These are phyloP conservation scores for Phytopythium oedochilum DNA, from an alignment of 352 stramenopile genomes.

Conservation along the genomic window DNA sequence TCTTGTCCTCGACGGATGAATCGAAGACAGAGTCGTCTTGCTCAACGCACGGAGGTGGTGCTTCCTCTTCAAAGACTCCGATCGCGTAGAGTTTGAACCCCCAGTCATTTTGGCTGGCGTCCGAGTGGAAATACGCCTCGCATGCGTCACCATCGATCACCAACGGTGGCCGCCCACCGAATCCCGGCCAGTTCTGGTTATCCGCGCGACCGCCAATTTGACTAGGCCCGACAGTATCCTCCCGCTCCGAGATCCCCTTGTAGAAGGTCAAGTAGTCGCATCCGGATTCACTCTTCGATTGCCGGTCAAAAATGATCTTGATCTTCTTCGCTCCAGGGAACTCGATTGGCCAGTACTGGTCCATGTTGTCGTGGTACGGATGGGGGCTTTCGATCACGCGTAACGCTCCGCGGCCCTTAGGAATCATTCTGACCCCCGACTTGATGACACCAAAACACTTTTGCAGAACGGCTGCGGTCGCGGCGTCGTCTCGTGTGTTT, in stretches of 20 bases:
- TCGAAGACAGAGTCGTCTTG: not conserved
- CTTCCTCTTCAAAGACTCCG: conserved; percentile 47
- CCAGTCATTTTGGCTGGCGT: conserved; percentile 85
- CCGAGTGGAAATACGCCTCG: conserved; percentile 81
- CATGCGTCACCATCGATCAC: conserved; percentile 66
- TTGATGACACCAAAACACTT: conserved; percentile 33
- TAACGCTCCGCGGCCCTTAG: conserved; percentile 35
- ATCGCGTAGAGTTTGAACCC: conserved; percentile 84
- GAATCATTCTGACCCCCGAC: conserved; percentile 17
- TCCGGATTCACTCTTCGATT: conserved; percentile 58
- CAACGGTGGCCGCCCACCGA: conserved; percentile 49
- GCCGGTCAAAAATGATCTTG: conserved; percentile 62
- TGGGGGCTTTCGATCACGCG: conserved; percentile 64
- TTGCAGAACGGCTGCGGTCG: conserved; percentile 16
- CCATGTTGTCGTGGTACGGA: conserved; percentile 62
- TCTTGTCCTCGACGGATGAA: not conserved
- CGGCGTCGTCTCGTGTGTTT: conserved; percentile 13
- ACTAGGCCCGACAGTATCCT: conserved; percentile 37
- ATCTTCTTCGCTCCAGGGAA: conserved; percentile 67
- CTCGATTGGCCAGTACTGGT: conserved; percentile 63
- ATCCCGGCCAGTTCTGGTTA: conserved; percentile 80
- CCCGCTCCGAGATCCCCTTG: conserved; percentile 44
- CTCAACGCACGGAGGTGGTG: not conserved
- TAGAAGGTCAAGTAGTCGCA: conserved; percentile 75
- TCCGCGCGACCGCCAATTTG: conserved; percentile 62